phyloP scores from a whole-genome alignment of 2,329 filamentous ascomycete genomes.

The Penicillium paneum region DNA sequence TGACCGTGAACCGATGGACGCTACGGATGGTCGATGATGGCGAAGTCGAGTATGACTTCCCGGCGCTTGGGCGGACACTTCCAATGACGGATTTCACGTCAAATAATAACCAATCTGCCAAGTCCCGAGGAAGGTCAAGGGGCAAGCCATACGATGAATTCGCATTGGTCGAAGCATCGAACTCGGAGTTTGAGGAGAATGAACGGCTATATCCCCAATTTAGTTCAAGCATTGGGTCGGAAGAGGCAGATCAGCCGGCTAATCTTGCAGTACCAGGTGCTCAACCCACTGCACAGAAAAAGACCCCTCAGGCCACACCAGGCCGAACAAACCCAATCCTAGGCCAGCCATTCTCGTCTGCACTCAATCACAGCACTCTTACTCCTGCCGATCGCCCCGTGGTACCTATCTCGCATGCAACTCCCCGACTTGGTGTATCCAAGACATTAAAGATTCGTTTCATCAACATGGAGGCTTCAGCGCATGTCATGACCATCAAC shows the following conservation, averaged over 20 bases:
- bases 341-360: slow-evolving; percentile 47
- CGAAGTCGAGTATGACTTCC: slow-evolving; percentile 65
- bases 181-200: slow-evolving; percentile 56
- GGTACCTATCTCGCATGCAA: slow-evolving; percentile 45
- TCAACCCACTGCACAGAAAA: slow-evolving; percentile 23
- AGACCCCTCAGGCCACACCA: slow-evolving; percentile 12
- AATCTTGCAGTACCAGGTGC: slow-evolving; percentile 21
- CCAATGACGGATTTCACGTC: slow-evolving; percentile 63
- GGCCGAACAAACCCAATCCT: slow-evolving; percentile 42
- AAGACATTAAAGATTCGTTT: slow-evolving; percentile 61
- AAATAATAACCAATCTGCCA: slow-evolving; percentile 61
- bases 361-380: slow-evolving; percentile 45
- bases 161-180: slow-evolving; percentile 59
- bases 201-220: slow-evolving; percentile 56
- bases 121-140: slow-evolving; percentile 53
- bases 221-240: slow-evolving; percentile 32
- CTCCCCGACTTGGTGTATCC: slow-evolving; percentile 55
- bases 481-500: slow-evolving; percentile 52
- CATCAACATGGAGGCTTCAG: slow-evolving; percentile 57
- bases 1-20: slow-evolving; percentile 62
- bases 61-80: slow-evolving; percentile 55
- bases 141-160: slow-evolving; percentile 67
- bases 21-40: slow-evolving; percentile 67
- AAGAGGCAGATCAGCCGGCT: slow-evolving; percentile 29
- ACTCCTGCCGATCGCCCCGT: slow-evolving; percentile 47